Conservation (phyloP, 1,139 yeast genomes). For the Hanseniaspora sp. region DNA sequence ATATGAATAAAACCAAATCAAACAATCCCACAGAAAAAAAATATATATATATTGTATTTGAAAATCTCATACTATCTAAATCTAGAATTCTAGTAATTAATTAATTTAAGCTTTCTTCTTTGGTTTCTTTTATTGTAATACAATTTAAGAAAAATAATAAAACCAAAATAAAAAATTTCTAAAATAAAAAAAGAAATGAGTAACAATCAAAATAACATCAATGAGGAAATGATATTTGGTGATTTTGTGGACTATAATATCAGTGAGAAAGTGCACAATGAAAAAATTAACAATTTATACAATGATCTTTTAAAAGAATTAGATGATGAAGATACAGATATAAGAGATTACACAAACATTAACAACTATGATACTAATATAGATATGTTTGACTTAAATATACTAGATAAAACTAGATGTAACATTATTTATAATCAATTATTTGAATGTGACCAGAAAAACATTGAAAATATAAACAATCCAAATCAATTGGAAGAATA, state of each 20-base stretch:
- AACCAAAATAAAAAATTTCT: too few relatives aligned
- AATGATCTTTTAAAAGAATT: conserved; percentile 28
- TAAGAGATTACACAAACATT: neutral
- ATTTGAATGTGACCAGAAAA: neutral
- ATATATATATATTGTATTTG: too few relatives aligned
- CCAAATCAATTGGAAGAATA: neutral
- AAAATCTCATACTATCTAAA: too few relatives aligned
- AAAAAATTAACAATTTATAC: neutral
- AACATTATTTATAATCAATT: conserved; percentile 6
- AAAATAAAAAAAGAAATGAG: neutral
- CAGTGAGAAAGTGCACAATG: neutral
- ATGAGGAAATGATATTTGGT: conserved; percentile 6
- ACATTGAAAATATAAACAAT: too few relatives aligned
- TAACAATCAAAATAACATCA: neutral
- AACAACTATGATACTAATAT: neutral
- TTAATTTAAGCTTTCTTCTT: too few relatives aligned
- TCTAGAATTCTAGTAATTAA: too few relatives aligned
- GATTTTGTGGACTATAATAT: conserved; percentile 6
- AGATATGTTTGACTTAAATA: neutral
- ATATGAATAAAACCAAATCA: too few relatives aligned
- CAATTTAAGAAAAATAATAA: too few relatives aligned
- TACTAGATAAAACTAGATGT: neutral
- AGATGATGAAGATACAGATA: conserved; percentile 20
- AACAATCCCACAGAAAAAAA: too few relatives aligned
- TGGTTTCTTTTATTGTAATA: too few relatives aligned